Evolutionary conservation across 768 basidiomycete species (phyloP).

Genomic region (Collybiopsis luxurians): DNA sequence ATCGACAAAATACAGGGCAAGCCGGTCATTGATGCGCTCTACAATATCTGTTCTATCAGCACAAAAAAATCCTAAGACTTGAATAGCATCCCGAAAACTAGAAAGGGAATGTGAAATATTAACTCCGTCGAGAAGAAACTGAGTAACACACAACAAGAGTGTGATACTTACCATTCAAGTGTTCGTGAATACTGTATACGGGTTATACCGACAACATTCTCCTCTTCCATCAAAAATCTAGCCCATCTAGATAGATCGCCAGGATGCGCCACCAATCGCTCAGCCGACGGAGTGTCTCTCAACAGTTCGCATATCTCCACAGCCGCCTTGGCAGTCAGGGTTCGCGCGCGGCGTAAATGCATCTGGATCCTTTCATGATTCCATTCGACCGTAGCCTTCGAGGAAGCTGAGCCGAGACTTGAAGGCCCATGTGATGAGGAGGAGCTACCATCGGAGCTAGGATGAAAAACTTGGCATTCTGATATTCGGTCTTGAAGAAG

Average conservation of each 20-base stretch:
- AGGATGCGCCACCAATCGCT: not conserved
- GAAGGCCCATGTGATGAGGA: too few species aligned
- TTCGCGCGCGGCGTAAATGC: not conserved
- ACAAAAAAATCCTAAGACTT: not conserved
- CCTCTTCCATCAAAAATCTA: not conserved
- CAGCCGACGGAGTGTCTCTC: not conserved
- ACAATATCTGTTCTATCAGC: not conserved
- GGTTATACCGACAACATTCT: not conserved
- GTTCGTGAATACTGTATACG: not conserved
- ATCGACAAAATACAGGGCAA: not conserved
- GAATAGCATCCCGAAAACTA: conserved; percentile 2
- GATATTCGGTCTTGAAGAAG: not conserved
- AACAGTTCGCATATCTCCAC: not conserved
- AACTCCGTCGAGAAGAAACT: too few species aligned
- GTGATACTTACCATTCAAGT: not conserved
- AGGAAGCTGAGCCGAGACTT: too few species aligned
- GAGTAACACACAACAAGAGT: not conserved
- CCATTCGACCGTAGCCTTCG: not conserved
- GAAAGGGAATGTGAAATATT: too few species aligned
- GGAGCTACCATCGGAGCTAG: too few species aligned
- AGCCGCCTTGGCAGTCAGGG: not conserved
- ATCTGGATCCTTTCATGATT: not conserved
- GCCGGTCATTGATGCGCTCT: not conserved
- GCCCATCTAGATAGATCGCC: not conserved
- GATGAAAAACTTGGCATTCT: too few species aligned